Base-by-base conservation (phyloP, 257 asterid species). In the Coffea canephora region DNA sequence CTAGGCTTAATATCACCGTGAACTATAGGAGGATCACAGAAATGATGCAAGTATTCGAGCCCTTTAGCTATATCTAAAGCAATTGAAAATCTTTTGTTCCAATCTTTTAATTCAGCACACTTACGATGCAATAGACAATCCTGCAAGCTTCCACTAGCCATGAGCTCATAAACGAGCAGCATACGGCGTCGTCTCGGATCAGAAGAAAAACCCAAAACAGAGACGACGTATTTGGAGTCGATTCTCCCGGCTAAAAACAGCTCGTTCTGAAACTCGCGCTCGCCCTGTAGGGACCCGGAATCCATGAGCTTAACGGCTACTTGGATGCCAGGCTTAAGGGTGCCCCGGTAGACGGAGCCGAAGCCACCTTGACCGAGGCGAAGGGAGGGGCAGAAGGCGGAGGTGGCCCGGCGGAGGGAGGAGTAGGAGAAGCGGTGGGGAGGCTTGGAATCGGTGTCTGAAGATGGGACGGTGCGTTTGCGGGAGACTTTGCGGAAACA, bases 1-100 rank as follows among this genome's bases (percentile, higher is more conserved):
- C 99, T 96, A 19, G 99, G 97, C 86, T 96, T 96, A 70, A 96
- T 89, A 82, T 96, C 99, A 25, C 98, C 99, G 39, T 96, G 99
- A 59, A 96, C 88, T 39, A 90, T 87, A 4, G 97, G 92, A 16
- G 99, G 96, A 84, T 96, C 99, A 80, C 98, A 96, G 48, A 81
- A 85, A 83, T 92, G 94, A 81, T 96, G 99, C 82, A 96, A 86
- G 82, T 92, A 90, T 84, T 96, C 99, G 54, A 96, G 85, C 82
- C 99, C 98, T 87, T 76, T 92, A 12, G 98, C 99, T 76, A 96
- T 87, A 83, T 89, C 88, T 70, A 92, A 76, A 74, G 95, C 95
- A 85, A 94, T 85, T 69, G 75, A 66, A 84, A 91, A 91, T 69
- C 97, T 88, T 81, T 79, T 89, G 48, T 84, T 87, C 99, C 99